Conservation (phyloP, 2,329 filamentous ascomycete species). For the Diaporthe sp. region DNA sequence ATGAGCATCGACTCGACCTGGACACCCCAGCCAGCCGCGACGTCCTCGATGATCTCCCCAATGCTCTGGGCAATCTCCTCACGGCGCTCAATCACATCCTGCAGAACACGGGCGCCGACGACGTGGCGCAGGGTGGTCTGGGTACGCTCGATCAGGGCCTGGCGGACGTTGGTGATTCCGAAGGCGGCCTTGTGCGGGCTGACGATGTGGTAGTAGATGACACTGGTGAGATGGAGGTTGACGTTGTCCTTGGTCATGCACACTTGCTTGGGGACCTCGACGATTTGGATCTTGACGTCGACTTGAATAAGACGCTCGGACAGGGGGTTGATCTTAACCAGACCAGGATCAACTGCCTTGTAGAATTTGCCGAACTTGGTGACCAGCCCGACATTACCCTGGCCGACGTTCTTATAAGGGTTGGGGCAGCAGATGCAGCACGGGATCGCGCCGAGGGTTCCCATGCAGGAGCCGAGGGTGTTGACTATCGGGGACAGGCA, state of each 20-base stretch:
- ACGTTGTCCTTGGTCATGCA: slow-evolving; percentile 99
- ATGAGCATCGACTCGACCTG: slow-evolving; percentile 98
- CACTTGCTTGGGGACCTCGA: slow-evolving; percentile 94
- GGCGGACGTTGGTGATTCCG: slow-evolving; percentile 92
- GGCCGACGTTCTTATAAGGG: slow-evolving; percentile 91
- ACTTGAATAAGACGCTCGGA: slow-evolving; percentile 91
- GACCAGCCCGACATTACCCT: slow-evolving; percentile 95
- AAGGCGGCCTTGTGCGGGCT: slow-evolving; percentile 97
- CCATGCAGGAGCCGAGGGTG: slow-evolving; percentile 78
- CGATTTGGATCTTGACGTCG: slow-evolving; percentile 99
- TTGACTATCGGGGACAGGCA: slow-evolving; percentile 66
- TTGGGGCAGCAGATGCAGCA: slow-evolving; percentile 95
- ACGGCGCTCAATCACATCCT: slow-evolving; percentile 98
- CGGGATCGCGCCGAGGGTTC: slow-evolving; percentile 86
- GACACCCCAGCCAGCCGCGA: slow-evolving; percentile 93
- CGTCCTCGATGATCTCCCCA: slow-evolving; percentile 96
- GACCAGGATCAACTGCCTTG: slow-evolving; percentile 93
- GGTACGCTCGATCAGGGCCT: slow-evolving; percentile 97
- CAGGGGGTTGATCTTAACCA: slow-evolving; percentile 97
- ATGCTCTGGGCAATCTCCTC: slow-evolving; percentile 97
- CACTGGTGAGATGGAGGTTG: slow-evolving; percentile 90
- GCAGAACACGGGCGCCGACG: slow-evolving; percentile 92
- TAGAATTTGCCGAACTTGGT: slow-evolving; percentile 97
- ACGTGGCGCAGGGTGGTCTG: slow-evolving; percentile 98
- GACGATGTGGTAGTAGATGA: slow-evolving; percentile 99